These are phyloP conservation scores for Tricholoma sp. DNA, from an alignment of 768 basidiomycete species.

Conservation along the genomic window DNA sequence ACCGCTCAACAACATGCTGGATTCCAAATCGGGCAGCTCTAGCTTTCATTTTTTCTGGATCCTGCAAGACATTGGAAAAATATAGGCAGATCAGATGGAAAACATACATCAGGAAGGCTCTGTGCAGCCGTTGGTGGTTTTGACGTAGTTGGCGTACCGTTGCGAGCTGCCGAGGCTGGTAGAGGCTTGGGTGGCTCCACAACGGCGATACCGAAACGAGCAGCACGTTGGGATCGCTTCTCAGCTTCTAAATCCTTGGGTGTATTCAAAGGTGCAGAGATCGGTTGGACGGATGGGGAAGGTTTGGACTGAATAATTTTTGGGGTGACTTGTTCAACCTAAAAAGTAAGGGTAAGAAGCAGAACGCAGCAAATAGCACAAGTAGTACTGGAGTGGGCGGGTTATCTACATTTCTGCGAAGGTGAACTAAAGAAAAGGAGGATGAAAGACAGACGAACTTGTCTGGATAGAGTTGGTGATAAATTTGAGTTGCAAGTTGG, in stretches of 20 bases:
- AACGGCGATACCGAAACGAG: slow-evolving; percentile 65
- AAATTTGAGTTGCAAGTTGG: slow-evolving; percentile 44
- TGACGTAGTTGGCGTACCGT: slow-evolving; percentile 4
- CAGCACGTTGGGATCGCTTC: slow-evolving; percentile 57
- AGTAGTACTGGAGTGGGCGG: slow-evolving; percentile 7
- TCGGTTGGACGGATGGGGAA: neutral
- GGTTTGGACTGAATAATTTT: neutral
- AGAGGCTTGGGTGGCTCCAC: slow-evolving; percentile 30
- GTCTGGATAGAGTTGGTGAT: slow-evolving; percentile 31
- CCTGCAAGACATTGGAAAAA: slow-evolving; percentile 26
- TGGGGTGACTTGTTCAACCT: slow-evolving; percentile 1
- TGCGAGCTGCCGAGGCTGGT: slow-evolving; percentile 12
- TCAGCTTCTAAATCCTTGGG: slow-evolving; percentile 45
- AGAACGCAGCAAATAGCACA: neutral
- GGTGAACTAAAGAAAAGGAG: slow-evolving; percentile 4
- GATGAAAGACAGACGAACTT: slow-evolving; percentile 18
- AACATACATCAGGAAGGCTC: slow-evolving; percentile 12
- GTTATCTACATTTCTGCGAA: slow-evolving; percentile 38
- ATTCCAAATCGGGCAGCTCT: slow-evolving; percentile 55
- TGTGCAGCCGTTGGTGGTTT: slow-evolving; percentile 17
- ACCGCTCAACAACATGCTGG: slow-evolving; percentile 10
- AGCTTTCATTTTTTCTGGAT: slow-evolving; percentile 42
- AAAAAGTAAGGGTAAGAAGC: slow-evolving; percentile 1
- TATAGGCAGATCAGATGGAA: neutral
- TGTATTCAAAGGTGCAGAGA: neutral